Evolutionary conservation across 768 basidiomycete genomes (phyloP), one percentile per base, ranked within the genome.

Genomic region (Lactarius sp.): DNA sequence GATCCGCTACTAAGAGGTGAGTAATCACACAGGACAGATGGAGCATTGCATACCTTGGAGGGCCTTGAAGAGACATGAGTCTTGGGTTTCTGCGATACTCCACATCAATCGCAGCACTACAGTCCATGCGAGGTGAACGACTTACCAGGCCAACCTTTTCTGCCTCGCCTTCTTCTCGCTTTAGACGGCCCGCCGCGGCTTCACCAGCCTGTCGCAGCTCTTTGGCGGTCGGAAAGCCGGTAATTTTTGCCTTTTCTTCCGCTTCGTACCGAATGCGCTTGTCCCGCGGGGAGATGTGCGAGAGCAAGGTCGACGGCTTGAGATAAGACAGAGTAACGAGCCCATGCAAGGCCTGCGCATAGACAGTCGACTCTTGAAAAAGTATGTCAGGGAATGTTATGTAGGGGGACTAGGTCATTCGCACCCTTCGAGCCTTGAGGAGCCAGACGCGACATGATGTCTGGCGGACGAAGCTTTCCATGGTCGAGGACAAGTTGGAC

Each of bases 401-500:
- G 13, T 13, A 27, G 49, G n/a, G n/a, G 1, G 18, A 37, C 3
- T n/a, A 3, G 2, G 46, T 27, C 20, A 31, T 39, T n/a, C 66
- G 65, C 69, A 89, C 91, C 77, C 76, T 87, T 88, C 13, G 78
- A 72, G 68, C 90, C 84, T 61, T 75, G 75, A 16, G 77, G 74
- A 10, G 81, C 79, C 34, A 87, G 73, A 46, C 75, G 73, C 18
- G 78, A 75, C 31, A 89, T 67, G 52, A 96, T 84, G 60, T 93
- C 87, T 69, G 83, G 84, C 3, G 86, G 80, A 53, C 85, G 84
- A 70, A 96, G 81, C 73, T 94, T 95, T 42, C 95, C 95, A 70
- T 93, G 87, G 70, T 94, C 85, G 58, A 96, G 76, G 33, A 96
- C 77, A 12, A 85, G 75, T 69, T 86, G 84, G 22, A 97, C 77